Conservation (phyloP, 371 early-diverging fungal species). For the Entomophthora muscae region DNA sequence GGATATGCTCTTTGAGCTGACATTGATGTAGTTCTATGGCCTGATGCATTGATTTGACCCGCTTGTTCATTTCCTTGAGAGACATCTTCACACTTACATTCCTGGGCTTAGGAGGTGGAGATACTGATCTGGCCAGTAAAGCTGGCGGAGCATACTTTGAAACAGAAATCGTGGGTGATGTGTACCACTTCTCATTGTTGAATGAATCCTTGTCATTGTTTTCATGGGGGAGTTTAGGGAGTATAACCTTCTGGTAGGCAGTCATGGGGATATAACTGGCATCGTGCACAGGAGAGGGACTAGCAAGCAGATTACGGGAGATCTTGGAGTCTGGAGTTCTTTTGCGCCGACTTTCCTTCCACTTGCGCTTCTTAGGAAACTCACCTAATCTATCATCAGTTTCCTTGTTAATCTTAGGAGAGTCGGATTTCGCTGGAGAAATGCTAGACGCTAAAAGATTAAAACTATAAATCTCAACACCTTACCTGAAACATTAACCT, state of each 20-base stretch:
- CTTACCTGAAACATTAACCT: neutral
- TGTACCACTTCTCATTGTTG: neutral
- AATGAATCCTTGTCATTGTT: neutral
- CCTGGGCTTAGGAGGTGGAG: slow-evolving; percentile 4
- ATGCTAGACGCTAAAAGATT: neutral
- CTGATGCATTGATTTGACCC: neutral
- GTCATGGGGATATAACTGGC: neutral
- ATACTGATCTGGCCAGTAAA: neutral
- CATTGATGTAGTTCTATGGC: neutral
- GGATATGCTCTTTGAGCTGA: neutral
- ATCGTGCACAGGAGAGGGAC: neutral
- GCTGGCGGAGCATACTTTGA: neutral
- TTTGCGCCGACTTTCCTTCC: neutral
- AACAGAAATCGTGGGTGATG: neutral
- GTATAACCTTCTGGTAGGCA: neutral
- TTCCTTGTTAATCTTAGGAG: neutral
- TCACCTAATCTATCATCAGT: neutral
- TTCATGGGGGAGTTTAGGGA: neutral
- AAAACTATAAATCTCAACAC: neutral
- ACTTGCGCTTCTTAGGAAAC: neutral
- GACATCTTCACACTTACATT: slow-evolving; percentile 1
- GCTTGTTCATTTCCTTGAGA: slow-evolving; percentile 3
- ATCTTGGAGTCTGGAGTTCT: neutral
- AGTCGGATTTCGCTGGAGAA: neutral
- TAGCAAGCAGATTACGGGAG: neutral